These are phyloP conservation scores for Rubus parviflorus DNA, from an alignment of 306 rosid genomes.

Conservation along the genomic window DNA sequence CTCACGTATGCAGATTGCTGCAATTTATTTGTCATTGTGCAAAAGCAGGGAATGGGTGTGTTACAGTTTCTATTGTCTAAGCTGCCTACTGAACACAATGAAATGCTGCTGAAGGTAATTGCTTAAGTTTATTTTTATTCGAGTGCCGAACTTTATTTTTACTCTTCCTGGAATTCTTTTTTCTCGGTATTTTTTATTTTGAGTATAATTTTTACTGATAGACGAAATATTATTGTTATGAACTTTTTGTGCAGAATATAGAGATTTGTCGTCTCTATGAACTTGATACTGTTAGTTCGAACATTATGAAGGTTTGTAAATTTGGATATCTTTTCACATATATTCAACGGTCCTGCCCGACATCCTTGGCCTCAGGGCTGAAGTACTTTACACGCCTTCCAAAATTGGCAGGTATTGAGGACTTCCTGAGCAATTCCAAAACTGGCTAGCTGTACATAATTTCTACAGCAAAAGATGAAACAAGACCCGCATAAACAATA, in stretches of 20 bases:
- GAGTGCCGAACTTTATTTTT: conserved; percentile 18
- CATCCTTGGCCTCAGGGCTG: too few species aligned
- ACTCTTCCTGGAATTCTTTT: conserved; percentile 12
- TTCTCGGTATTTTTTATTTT: too few species aligned
- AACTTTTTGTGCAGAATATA: conserved; percentile 56
- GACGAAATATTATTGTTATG: conserved; percentile 9
- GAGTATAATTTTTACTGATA: conserved; percentile 32
- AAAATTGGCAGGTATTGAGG: too few species aligned
- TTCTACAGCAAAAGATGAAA: too few species aligned
- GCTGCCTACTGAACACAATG: conserved; percentile 75
- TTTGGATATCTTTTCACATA: neutral
- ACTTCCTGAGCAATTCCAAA: too few species aligned
- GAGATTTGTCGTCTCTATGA: conserved; percentile 91
- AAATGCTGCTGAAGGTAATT: conserved; percentile 71
- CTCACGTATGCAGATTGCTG: conserved; percentile 75
- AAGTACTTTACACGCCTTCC: too few species aligned
- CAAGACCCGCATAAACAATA: too few species aligned
- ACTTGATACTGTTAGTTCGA: conserved; percentile 66
- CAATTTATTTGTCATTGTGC: conserved; percentile 86
- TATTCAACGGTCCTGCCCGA: too few species aligned
- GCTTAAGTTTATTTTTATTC: too few species aligned
- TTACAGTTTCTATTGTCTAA: conserved; percentile 68
- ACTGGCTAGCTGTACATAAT: too few species aligned
- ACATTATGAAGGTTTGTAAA: conserved; percentile 65
- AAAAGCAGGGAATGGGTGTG: conserved; percentile 89